Base-by-base conservation (phyloP, 192 early-diverging fungal species). In the Podila horticola region DNA sequence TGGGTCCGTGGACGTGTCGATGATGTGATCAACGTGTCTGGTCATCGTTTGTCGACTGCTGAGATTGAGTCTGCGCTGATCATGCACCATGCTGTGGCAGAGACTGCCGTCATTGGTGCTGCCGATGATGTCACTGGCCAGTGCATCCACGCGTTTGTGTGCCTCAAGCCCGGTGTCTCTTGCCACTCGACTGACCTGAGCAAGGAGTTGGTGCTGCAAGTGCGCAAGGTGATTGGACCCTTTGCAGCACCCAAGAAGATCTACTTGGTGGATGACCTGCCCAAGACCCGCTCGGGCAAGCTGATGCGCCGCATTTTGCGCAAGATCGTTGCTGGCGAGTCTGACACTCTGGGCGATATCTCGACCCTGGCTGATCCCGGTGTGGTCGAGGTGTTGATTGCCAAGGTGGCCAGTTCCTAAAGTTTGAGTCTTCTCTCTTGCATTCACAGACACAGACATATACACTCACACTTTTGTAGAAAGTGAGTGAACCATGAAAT, bases 1-100 rank as follows among this genome's bases (percentile, higher is more conserved):
- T 99, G 96, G 96, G 92, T 99, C 68, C 91, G 93, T 64, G 97
- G 97, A 55, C 92, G 97, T 69, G 74, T 85, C 2, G 86, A 88
- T 85, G 95, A 98, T 82, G 97, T 97, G 41, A 97, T 98, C 85
- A 97, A 97, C 85, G 96, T 98, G 51, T 92, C 94, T 13, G 97
- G 97, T 29, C 97, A 98, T 87, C 93, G 97, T 81, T 86, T 98
- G 74, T 92, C 90, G 22, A 97, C 97, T 17, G 92, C 97, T 52
- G 96, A 98, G 86, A 94, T 99, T 67, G 97, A 98, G 85, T 94
- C 94, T 38, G 95, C 95, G 5, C 86, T 97, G 57, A 91, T 95
- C 66, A 84, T 89, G 33, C 93, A 98, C 81, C 84, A 84, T 30
- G 82, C 89, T 5, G 95, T 95, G 58, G 96, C 95, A 36, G 96